Conservation (phyloP, 2,329 filamentous ascomycete genomes). For the Fusarium pininemorale region DNA sequence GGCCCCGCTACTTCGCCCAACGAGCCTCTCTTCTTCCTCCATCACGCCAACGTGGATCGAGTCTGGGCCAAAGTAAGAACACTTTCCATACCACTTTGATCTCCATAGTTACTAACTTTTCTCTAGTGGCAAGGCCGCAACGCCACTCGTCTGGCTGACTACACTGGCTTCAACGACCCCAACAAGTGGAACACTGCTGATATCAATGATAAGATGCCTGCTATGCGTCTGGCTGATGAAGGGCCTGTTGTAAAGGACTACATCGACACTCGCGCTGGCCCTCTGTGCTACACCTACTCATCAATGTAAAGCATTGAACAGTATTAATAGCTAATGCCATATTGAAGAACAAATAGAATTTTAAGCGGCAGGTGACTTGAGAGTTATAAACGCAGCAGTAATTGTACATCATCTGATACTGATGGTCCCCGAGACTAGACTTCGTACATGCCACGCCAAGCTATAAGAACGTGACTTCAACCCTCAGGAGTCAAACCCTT, state of each 20-base stretch:
- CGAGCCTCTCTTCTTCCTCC: slow-evolving; percentile 43
- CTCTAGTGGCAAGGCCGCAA: slow-evolving; percentile 15
- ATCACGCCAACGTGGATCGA: slow-evolving; percentile 43
- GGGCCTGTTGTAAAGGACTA: slow-evolving; percentile 19
- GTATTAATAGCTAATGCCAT: no score
- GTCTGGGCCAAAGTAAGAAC: slow-evolving; percentile 15
- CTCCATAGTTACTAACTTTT: neutral
- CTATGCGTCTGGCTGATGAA: neutral
- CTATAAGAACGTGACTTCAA: no score
- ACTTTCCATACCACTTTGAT: rapidly evolving
- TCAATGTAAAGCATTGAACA: neutral
- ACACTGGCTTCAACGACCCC: neutral
- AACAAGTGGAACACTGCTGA: neutral
- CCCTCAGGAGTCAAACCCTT: no score
- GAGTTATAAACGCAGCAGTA: no score
- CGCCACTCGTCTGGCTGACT: slow-evolving; percentile 3
- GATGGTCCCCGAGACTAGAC: no score
- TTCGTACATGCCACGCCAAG: no score
- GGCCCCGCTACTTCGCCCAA: slow-evolving; percentile 41
- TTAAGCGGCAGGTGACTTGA: no score
- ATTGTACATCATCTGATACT: no score
- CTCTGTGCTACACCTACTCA: slow-evolving; percentile 26
- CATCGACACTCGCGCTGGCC: slow-evolving; percentile 8
- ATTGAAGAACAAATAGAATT: no score
- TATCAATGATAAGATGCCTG: neutral